phyloP scores from a whole-genome alignment of 495 filamentous ascomycete genomes.

The Trichoderma virens region DNA sequence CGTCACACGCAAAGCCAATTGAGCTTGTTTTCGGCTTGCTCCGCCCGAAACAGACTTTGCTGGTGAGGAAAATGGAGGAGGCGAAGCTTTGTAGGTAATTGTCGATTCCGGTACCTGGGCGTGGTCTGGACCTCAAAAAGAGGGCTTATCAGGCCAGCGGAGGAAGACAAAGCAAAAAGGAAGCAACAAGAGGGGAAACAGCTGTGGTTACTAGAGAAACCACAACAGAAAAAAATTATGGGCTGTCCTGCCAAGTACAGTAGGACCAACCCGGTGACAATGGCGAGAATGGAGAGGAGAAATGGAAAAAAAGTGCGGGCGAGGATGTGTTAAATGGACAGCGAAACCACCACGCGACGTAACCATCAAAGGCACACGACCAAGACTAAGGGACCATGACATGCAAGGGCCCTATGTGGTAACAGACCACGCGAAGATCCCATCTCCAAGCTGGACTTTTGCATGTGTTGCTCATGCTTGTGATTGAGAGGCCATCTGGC shows the following conservation, averaged over 20 bases:
- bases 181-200: neutral
- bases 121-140: neutral
- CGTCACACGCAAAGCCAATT: neutral
- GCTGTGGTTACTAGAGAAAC: neutral
- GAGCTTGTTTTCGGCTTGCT: neutral
- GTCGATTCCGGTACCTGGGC: neutral
- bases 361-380: conserved; percentile 3
- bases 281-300: neutral
- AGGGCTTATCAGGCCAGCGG: neutral
- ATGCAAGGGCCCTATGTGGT: neutral
- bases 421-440: conserved; percentile 7
- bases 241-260: neutral
- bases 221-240: neutral
- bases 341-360: neutral
- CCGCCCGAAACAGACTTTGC: neutral
- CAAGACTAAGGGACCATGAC: neutral
- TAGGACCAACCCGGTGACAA: neutral
- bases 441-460: neutral
- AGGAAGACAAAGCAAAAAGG: neutral
- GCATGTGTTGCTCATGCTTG: conserved; percentile 5
- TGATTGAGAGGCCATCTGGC: neutral
- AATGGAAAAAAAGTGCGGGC: neutral
- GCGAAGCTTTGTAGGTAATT: neutral
- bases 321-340: neutral
- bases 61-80: neutral